Evolutionary conservation across 495 filamentous ascomycete genomes (phyloP), one percentile per base, ranked within the genome.

Genomic region (Aspergillus sclerotiicarbonarius): DNA sequence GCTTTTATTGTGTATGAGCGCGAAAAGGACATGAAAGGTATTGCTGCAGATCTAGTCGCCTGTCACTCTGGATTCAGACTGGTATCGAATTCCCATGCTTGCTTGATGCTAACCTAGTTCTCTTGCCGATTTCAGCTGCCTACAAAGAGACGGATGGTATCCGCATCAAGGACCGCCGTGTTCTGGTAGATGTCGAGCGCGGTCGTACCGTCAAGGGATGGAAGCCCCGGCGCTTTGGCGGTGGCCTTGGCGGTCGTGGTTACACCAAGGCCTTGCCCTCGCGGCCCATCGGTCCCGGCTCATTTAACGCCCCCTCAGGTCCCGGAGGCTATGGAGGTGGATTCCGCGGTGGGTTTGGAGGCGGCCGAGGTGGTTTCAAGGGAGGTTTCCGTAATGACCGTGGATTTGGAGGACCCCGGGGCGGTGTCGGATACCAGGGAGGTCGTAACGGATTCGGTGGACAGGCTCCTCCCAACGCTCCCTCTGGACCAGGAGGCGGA

Each of bases 1-100:
- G 94, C 91, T 57, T 98, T 98, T 71, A 87, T 98, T 63, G 92
- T 97, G 48, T 98, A 92, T 71, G 93, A 98, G 75, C 87, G 90
- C 67, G 94, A 98, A 73, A 92, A 93, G 75, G 94, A 98, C 68
- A 97, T 98, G 95, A 97, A 96, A 88, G 93, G 94, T 96, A 96
- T 81, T 75, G 56, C 55, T 50, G 50, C 56, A 48, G 37, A 46
- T 53, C 59, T 33, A 49, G n/a, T 41, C 53, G 52, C 37, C 59
- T 51, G 50, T 56, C 35, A 50, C 21, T 50, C 49, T 46, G 16
- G 32, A 21, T 48, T 51, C 15, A 21, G 20, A 19, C 20, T 29
- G 39, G 39, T 53, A 30, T 53, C 21, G 30, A 21, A 41, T 21
- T 51, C 21, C 15, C 51, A 53, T 57, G 33, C 18, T 51, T 58